Evolutionary conservation across 2,329 filamentous ascomycete species (phyloP), one percentile per base, ranked within the genome.

Genomic region (Colletotrichum limetticola): DNA sequence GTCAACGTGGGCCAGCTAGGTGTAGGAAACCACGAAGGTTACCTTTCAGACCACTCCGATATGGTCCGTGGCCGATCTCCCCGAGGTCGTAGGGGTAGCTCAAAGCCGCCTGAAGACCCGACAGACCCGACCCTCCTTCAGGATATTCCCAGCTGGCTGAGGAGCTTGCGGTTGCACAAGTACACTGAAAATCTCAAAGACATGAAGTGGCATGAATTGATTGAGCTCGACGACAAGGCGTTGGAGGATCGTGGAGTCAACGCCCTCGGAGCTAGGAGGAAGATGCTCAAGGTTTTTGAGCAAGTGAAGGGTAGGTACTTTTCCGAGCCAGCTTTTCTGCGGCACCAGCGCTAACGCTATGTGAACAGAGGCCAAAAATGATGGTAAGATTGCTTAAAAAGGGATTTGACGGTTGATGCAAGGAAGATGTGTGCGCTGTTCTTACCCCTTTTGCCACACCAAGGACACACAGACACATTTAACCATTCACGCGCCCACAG

Each of bases 201-300:
- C 80, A 91, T 98, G 87, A 95, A 97, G 79, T 99, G 97, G 97
- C 94, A 93, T 32, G 97, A 99, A 66, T 85, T 99, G 77, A 87
- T 99, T 73, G 94, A 97, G 82, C 86, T 99, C 77, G 95, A 98
- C 79, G 97, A 99, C 77, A 95, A 95, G 80, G 95, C 94, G 61
- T 87, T 99, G 75, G 96, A 98, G 84, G 94, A 95, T 30, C 93
- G 95, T 65, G 97, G 97, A 62, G 97, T 99, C 37, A 98, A 98
- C 82, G 97, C 97, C 66, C 89, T 98, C 69, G 97, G 97, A 78
- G 97, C 97, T 22, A 89, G 97, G 77, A 93, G 96, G 81, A 99
- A 99, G 90, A 97, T 99, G 94, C 86, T 99, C 74, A 99, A 99
- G 91, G 97, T 98, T 69, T 98, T 98, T 84, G 97, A 98, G 79